Percentiles rank a stretch among this genome's conserved stretches.
Conservation (phyloP, 768 basidiomycete genomes). For the Amanita exitialis region DNA sequence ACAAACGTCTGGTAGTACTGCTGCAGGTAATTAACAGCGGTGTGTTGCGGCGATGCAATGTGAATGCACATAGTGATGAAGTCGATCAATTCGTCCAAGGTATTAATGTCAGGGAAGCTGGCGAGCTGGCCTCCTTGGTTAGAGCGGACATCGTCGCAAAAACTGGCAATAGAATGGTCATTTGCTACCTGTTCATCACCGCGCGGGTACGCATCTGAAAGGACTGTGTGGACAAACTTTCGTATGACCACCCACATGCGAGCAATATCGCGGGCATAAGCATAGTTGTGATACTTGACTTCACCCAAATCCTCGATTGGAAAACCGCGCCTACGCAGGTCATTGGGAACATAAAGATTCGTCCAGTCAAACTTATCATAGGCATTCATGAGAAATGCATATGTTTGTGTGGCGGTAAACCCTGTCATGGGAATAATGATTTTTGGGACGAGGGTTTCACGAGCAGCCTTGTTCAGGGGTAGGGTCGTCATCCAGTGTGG, state of each 20-base stretch:
- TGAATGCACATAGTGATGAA: slow-evolving; percentile 22
- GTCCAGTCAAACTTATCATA: slow-evolving; percentile 18
- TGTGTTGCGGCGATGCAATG: slow-evolving; percentile 22
- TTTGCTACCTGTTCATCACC: slow-evolving; percentile 13
- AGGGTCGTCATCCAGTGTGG: slow-evolving; percentile 21
- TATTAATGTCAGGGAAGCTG: slow-evolving; percentile 17
- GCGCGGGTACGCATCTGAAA: slow-evolving; percentile 9
- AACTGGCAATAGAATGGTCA: slow-evolving; percentile 8
- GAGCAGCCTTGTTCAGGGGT: slow-evolving; percentile 18
- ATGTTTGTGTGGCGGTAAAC: neutral
- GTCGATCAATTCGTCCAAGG: slow-evolving; percentile 17
- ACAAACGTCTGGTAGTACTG: slow-evolving; percentile 24
- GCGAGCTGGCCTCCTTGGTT: slow-evolving; percentile 9
- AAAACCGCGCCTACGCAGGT: slow-evolving; percentile 19
- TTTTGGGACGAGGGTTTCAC: slow-evolving; percentile 7
- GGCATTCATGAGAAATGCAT: neutral
- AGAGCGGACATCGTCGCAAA: slow-evolving; percentile 16
- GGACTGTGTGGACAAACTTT: slow-evolving; percentile 14
- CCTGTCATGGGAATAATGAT: neutral
- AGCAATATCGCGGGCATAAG: slow-evolving; percentile 16
- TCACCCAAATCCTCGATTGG: slow-evolving; percentile 15
- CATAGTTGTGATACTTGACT: slow-evolving; percentile 20
- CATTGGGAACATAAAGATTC: slow-evolving; percentile 17
- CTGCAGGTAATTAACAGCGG: slow-evolving; percentile 23
- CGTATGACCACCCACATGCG: slow-evolving; percentile 17